phyloP scores from a whole-genome alignment of 768 basidiomycete genomes.

The Hydnum rufescens region DNA sequence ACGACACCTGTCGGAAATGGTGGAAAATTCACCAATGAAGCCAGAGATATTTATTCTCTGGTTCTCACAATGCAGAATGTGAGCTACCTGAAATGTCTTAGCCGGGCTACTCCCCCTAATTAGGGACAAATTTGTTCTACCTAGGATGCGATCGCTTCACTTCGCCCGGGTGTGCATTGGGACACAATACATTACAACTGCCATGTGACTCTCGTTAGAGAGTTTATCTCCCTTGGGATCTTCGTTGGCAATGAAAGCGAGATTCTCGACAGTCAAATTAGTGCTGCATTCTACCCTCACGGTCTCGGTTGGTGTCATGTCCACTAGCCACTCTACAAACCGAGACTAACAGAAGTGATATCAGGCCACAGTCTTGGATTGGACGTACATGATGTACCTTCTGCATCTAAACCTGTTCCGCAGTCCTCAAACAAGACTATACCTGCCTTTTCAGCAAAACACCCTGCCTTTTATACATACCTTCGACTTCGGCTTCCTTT shows the following conservation, averaged over 20 bases:
- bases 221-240: slow-evolving; percentile 69
- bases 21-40: slow-evolving; percentile 70
- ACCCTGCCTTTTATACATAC: slow-evolving; percentile 57
- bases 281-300: slow-evolving; percentile 84
- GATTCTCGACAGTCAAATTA: slow-evolving; percentile 57
- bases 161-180: slow-evolving; percentile 75
- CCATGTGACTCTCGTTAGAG: slow-evolving; percentile 61
- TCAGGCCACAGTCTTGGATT: slow-evolving; percentile 77
- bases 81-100: slow-evolving; percentile 6
- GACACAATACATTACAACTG: slow-evolving; percentile 69
- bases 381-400: slow-evolving; percentile 86
- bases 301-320: slow-evolving; percentile 21
- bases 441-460: slow-evolving; percentile 17
- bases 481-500: slow-evolving; percentile 60
- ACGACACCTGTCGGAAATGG: slow-evolving; percentile 89
- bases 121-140: background rate
- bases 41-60: slow-evolving; percentile 64
- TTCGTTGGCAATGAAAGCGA: slow-evolving; percentile 57
- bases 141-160: slow-evolving; percentile 46
- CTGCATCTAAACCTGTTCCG: slow-evolving; percentile 45
- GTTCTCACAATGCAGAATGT: slow-evolving; percentile 85
- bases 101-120: background rate
- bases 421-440: slow-evolving; percentile 27
- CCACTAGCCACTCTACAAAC: background rate
- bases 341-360: too few species aligned